phyloP scores from a whole-genome alignment of 2,329 filamentous ascomycete species.

The Claviceps cyperi region DNA sequence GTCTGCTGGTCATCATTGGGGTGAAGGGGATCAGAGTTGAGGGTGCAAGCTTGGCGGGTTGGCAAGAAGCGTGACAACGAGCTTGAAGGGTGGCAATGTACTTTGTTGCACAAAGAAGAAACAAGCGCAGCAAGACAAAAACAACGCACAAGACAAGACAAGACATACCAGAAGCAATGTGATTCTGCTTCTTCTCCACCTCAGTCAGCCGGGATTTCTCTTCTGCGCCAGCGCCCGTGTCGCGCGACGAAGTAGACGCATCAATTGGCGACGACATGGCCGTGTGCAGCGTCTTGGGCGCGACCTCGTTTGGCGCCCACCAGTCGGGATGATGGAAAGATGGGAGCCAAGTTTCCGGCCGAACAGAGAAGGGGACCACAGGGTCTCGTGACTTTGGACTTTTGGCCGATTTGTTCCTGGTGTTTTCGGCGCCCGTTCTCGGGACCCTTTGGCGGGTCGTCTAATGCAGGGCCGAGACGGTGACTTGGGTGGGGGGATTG shows the following conservation, averaged over 20 bases:
- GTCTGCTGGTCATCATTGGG: no score
- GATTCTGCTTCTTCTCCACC: constrained; percentile 41
- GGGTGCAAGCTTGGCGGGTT: not conserved
- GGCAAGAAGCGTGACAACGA: not conserved
- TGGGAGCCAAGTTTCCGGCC: not conserved
- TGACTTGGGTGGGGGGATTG: no score
- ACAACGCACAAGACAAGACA: not conserved
- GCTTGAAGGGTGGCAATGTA: not conserved
- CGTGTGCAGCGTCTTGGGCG: not conserved
- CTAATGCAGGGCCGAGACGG: no score
- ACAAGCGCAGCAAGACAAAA: not conserved
- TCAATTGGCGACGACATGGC: constrained; percentile 10
- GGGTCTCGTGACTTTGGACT: not conserved
- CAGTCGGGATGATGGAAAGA: not conserved
- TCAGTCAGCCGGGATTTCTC: constrained; percentile 38
- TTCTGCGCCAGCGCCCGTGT: constrained; percentile 16
- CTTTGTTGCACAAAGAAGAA: not conserved
- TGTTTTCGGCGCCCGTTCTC: not conserved
- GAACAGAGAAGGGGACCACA: not conserved
- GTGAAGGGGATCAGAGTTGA: no score
- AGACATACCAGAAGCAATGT: constrained; percentile 35
- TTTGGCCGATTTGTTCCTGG: not conserved
- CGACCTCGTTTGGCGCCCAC: not conserved
- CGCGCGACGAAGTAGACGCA: constrained; percentile 7
- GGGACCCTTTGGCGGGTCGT: no score